phyloP scores from a whole-genome alignment of 306 rosid species.

The Astragalus glycyphyllos region DNA sequence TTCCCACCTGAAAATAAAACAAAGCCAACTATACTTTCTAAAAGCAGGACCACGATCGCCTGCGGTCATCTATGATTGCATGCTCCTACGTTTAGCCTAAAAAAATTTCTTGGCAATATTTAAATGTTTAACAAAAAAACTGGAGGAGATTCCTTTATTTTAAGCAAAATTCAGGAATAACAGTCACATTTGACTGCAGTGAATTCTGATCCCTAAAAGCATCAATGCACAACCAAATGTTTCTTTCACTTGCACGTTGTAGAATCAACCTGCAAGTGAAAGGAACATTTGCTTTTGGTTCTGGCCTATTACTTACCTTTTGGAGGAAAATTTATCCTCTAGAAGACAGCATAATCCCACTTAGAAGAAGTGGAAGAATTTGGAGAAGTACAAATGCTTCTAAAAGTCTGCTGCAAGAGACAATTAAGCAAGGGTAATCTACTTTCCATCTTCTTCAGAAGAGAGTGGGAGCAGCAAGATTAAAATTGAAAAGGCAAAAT shows the following conservation, averaged over 20 bases:
- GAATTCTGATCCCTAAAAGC: background rate
- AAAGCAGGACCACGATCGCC: no score
- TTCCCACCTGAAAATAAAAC: constrained; percentile 65
- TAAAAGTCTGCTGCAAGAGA: constrained; percentile 80
- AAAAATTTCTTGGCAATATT: no score
- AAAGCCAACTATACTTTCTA: no score
- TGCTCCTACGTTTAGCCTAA: no score
- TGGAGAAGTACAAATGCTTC: constrained; percentile 62
- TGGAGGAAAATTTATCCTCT: constrained; percentile 91
- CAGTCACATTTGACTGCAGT: no score
- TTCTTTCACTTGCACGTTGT: background rate
- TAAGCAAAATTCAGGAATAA: no score
- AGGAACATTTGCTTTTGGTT: no score
- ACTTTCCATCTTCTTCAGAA: constrained; percentile 59
- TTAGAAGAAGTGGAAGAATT: constrained; percentile 66
- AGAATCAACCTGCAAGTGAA: no score
- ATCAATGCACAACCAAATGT: constrained; percentile 5
- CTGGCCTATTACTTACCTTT: constrained; percentile 30
- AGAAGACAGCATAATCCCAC: constrained; percentile 85
- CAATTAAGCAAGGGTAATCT: constrained; percentile 82
- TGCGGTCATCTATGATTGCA: no score
- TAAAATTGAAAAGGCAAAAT: constrained; percentile 44
- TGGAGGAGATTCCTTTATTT: no score
- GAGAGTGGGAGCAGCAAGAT: constrained; percentile 36
- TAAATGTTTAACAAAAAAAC: no score